These are phyloP conservation scores for Lavandula angustifolia DNA, from an alignment of 257 asterid species.

Conservation along the genomic window DNA sequence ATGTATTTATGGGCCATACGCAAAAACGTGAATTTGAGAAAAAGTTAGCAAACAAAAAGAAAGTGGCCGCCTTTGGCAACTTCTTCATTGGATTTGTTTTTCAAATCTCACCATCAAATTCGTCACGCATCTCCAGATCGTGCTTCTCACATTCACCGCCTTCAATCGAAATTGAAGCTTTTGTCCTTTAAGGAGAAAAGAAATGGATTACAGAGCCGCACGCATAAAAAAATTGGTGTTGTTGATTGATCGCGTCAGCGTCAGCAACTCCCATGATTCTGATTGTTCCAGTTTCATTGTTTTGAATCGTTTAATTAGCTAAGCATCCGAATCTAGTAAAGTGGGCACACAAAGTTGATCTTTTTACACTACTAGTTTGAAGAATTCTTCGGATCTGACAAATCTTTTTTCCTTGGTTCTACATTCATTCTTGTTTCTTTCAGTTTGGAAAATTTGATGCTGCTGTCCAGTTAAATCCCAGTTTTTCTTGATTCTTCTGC, in stretches of 20 bases:
- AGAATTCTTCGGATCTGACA: conserved; percentile 22
- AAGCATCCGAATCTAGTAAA: conserved; percentile 33
- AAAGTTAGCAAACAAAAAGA: no score
- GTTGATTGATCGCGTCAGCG: conserved; percentile 23
- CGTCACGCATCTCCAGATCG: conserved; percentile 37
- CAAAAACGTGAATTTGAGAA: no score
- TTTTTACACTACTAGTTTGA: background rate
- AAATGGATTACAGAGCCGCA: conserved; percentile 50
- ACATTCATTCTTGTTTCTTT: conserved; percentile 6
- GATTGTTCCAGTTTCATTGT: no score
- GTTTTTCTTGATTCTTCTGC: background rate
- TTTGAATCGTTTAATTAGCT: background rate
- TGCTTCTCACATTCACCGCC: conserved; percentile 33
- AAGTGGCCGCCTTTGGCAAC: background rate
- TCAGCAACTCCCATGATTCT: conserved; percentile 23
- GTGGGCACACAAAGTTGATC: conserved; percentile 5
- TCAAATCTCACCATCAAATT: background rate
- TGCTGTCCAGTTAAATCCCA: background rate
- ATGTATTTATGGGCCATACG: no score
- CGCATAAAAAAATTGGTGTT: conserved; percentile 40
- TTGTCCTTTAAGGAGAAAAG: background rate
- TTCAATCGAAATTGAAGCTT: background rate
- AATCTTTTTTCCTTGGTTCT: conserved; percentile 15
- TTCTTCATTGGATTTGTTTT: background rate
- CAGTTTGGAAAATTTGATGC: background rate